Percentiles rank a stretch among this genome's conserved stretches.
Evolutionary conservation across 2,329 filamentous ascomycete species (phyloP).

Genomic region (Sordariomycetes sp.): DNA sequence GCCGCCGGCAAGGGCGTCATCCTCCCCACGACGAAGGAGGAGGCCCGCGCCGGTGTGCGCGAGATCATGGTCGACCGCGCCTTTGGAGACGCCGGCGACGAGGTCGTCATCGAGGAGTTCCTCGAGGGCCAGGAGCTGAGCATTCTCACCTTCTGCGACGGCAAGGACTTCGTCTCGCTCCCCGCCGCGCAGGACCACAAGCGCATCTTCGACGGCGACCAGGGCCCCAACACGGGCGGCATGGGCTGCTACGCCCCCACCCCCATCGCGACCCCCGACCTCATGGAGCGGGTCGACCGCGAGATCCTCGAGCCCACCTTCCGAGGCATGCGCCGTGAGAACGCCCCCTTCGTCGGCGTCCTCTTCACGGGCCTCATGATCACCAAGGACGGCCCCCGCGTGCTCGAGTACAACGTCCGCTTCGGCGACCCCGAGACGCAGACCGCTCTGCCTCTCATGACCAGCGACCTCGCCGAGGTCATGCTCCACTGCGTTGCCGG

Average conservation of each 20-base stretch:
- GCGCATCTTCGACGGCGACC: conserved; percentile 80
- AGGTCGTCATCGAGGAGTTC: conserved; percentile 94
- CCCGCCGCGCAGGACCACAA: conserved; percentile 97
- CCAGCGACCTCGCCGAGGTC: conserved; percentile 78
- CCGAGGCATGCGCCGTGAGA: conserved; percentile 75
- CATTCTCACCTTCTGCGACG: conserved; percentile 85
- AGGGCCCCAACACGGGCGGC: conserved; percentile 87
- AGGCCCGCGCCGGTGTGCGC: conserved; percentile 71
- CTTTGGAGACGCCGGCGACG: conserved; percentile 77
- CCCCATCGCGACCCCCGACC: conserved; percentile 60
- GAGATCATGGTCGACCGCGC: conserved; percentile 85
- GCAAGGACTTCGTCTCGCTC: conserved; percentile 70
- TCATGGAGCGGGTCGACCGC: conserved; percentile 68
- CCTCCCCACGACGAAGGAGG: conserved; percentile 69
- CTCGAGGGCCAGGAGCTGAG: conserved; percentile 86
- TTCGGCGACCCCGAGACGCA: conserved; percentile 91
- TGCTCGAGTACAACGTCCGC: conserved; percentile 86
- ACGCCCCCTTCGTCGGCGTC: conserved; percentile 61
- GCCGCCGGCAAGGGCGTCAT: conserved; percentile 95
- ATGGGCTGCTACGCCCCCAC: conserved; percentile 98
- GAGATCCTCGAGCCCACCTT: conserved; percentile 85
- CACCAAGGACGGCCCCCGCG: conserved; percentile 67
- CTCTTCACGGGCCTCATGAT: conserved; percentile 93
- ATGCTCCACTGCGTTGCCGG: conserved; percentile 78
- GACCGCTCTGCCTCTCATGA: conserved; percentile 70